Conservation (phyloP, 441 rosid species). For the Theobroma grandiflorum region DNA sequence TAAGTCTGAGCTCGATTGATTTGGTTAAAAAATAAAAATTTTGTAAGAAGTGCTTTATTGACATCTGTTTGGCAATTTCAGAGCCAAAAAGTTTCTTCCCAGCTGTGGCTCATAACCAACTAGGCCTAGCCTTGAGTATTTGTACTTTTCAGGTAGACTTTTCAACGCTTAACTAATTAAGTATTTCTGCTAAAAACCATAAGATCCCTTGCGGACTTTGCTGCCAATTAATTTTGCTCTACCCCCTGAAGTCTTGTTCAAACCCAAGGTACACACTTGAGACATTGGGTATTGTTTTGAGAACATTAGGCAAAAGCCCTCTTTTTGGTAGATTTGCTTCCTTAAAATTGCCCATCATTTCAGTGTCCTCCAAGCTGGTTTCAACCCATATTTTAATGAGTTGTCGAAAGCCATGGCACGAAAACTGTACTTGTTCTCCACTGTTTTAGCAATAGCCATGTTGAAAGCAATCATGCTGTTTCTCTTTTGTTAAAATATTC, state of each 20-base stretch:
- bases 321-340: not conserved
- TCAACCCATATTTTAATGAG: constrained; percentile 12
- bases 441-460: constrained; percentile 18
- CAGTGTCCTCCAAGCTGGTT: constrained; percentile 12
- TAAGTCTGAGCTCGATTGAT: too few species aligned
- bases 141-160: not conserved
- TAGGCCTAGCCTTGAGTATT: not conserved
- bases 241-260: not conserved
- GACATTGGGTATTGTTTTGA: not conserved
- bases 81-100: not conserved
- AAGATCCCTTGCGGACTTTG: not conserved
- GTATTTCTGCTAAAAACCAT: not conserved
- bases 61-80: too few species aligned
- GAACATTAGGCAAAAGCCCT: not conserved
- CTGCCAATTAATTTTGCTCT: not conserved
- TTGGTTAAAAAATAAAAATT: too few species aligned
- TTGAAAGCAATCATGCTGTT: constrained; percentile 28
- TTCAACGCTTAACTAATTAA: not conserved
- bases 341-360: not conserved
- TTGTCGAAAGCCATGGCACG: constrained; percentile 8
- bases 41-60: too few species aligned
- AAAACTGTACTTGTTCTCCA: not conserved
- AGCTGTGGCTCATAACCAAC: not conserved
- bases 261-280: not conserved
- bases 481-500: constrained; percentile 23